Percentiles rank a stretch among this genome's conserved stretches.
Conservation (phyloP, 768 basidiomycete genomes). For the Daedaleopsis nitida region DNA sequence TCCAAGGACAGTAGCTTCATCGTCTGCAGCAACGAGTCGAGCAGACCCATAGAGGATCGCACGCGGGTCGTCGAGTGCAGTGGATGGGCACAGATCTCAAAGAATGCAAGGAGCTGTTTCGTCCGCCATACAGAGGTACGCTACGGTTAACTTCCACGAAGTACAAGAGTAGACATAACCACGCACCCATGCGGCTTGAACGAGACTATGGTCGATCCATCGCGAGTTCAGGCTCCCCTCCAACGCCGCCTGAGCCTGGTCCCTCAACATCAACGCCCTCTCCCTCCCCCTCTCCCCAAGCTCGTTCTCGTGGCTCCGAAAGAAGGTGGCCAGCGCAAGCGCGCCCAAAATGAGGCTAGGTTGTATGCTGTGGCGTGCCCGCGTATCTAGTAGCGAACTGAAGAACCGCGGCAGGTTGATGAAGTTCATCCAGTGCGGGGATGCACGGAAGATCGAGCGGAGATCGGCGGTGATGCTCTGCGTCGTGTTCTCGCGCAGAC, state of each 20-base stretch:
- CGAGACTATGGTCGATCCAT: slow-evolving; percentile 74
- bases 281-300: slow-evolving; percentile 48
- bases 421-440: slow-evolving; percentile 75
- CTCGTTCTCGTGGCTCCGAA: slow-evolving; percentile 67
- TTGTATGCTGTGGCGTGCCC: slow-evolving; percentile 56
- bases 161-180: not conserved
- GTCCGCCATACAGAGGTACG: not conserved
- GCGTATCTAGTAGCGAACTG: slow-evolving; percentile 56
- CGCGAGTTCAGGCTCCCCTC: slow-evolving; percentile 71
- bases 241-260: slow-evolving; percentile 69
- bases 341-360: slow-evolving; percentile 65
- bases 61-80: slow-evolving; percentile 54
- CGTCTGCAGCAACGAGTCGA: slow-evolving; percentile 69
- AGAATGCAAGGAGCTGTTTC: slow-evolving; percentile 63
- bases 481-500: slow-evolving; percentile 48
- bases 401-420: slow-evolving; percentile 74
- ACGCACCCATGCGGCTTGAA: slow-evolving; percentile 63
- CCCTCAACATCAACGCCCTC: slow-evolving; percentile 60
- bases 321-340: slow-evolving; percentile 67
- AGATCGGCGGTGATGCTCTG: slow-evolving; percentile 55
- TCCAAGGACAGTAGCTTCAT: slow-evolving; percentile 52
- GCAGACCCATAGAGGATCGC: slow-evolving; percentile 56
- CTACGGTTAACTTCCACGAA: not conserved
- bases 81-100: slow-evolving; percentile 74
- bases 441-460: slow-evolving; percentile 61